These are phyloP conservation scores for Magnolia changhungtana DNA, from an alignment of 164 flowering plant genomes.

Conservation along the genomic window DNA sequence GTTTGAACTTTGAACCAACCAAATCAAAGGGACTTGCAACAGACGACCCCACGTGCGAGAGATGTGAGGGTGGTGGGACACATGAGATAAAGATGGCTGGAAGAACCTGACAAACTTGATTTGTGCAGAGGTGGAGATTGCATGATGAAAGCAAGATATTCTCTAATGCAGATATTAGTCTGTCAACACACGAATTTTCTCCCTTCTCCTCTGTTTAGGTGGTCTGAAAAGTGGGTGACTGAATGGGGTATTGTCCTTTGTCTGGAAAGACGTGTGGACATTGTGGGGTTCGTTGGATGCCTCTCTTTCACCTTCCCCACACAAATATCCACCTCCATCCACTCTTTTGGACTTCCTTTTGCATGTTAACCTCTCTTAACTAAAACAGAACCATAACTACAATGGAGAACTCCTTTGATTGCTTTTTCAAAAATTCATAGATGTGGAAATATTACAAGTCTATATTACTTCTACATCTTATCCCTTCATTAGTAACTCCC, in stretches of 20 bases:
- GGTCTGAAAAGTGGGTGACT: constrained; percentile 44
- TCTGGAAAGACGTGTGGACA: constrained; percentile 4
- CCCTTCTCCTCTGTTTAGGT: constrained; percentile 12
- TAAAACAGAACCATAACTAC: not conserved
- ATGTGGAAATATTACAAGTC: not conserved
- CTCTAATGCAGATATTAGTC: constrained; percentile 9
- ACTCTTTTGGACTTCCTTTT: constrained; percentile 4
- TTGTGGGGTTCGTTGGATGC: constrained; percentile 8
- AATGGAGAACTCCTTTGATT: not conserved
- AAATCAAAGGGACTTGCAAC: no score
- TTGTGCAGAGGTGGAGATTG: constrained; percentile 25
- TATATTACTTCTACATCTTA: not conserved
- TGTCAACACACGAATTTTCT: constrained; percentile 12
- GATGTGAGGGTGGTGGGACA: no score
- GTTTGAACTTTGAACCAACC: not conserved
- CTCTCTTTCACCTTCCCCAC: constrained; percentile 7
- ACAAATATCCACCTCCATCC: constrained; percentile 9
- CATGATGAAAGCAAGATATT: constrained; percentile 36
- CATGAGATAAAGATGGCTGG: no score
- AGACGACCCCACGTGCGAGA: no score
- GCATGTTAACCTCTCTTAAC: constrained; percentile 3
- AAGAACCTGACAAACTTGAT: constrained; percentile 10
- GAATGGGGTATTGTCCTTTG: constrained; percentile 31
- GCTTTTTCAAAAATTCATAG: constrained; percentile 2
- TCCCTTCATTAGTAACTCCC: constrained; percentile 6